A percentile compares a stretch with the other conserved stretches of the same genome.
Evolutionary conservation across 371 early-diverging fungal genomes (phyloP).

Genomic region (Rhizopus microsporus): DNA sequence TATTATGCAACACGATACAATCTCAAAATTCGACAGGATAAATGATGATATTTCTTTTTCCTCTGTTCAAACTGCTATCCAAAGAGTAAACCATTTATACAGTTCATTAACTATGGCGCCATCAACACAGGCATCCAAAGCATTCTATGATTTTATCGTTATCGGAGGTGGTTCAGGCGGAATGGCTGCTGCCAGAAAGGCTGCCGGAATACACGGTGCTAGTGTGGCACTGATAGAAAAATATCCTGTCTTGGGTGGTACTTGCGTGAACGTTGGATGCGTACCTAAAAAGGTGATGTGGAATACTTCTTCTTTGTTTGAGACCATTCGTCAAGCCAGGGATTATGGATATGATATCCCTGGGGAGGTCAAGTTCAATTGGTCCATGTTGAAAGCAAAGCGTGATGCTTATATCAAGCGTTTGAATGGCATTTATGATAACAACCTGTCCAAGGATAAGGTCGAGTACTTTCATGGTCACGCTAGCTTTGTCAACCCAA

Average conservation of each 20-base stretch:
- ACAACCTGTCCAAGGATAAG: constrained; percentile 83
- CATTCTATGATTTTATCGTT: constrained; percentile 83
- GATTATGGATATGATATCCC: constrained; percentile 85
- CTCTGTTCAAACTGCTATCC: constrained; percentile 6
- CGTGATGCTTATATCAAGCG: constrained; percentile 96
- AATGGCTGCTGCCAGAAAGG: constrained; percentile 91
- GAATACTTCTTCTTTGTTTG: constrained; percentile 87
- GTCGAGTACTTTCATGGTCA: constrained; percentile 83
- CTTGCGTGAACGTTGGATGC: constrained; percentile 97
- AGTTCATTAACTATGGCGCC: constrained; percentile 36
- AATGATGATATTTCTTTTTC: neutral
- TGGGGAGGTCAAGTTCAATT: constrained; percentile 58
- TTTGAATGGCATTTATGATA: constrained; percentile 94
- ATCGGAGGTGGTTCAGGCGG: constrained; percentile 91
- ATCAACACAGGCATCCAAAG: constrained; percentile 23
- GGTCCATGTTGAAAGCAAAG: constrained; percentile 81
- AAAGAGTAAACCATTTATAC: constrained; percentile 19
- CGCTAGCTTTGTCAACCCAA: constrained; percentile 79
- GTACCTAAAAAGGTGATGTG: constrained; percentile 99
- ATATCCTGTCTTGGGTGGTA: constrained; percentile 85
- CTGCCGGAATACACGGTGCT: constrained; percentile 84
- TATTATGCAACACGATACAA: no score
- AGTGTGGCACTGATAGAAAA: constrained; percentile 90
- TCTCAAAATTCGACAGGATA: no score
- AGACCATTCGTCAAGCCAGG: constrained; percentile 83